A percentile compares a stretch with the other conserved stretches of the same genome.
phyloP scores from a whole-genome alignment of 208 protist genomes.

The Crithidia mellificae region DNA sequence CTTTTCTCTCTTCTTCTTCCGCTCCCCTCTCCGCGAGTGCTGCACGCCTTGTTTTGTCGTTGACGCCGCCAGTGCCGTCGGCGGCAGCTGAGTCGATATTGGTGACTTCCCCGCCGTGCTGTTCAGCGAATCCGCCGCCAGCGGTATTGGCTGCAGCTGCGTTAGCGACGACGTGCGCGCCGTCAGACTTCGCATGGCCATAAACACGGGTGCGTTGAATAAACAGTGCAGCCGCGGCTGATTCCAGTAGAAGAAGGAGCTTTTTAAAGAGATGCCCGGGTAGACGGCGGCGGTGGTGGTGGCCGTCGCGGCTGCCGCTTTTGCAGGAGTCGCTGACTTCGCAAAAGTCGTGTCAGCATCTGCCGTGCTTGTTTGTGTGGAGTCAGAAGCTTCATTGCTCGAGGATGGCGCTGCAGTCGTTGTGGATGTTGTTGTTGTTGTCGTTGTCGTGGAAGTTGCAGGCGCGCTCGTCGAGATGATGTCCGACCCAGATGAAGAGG shows the following conservation, averaged over 20 bases:
- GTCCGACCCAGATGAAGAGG: background rate
- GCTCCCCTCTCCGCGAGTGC: too few relatives aligned
- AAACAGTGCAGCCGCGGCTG: slow-evolving; percentile 51
- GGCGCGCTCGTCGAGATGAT: background rate
- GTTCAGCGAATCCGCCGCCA: too few relatives aligned
- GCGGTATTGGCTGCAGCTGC: too few relatives aligned
- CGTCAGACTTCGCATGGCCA: background rate
- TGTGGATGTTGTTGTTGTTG: background rate
- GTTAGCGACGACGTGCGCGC: too few relatives aligned
- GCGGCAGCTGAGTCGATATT: too few relatives aligned
- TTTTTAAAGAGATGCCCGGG: slow-evolving; percentile 13
- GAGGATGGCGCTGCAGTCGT: background rate
- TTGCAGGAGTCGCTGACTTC: background rate
- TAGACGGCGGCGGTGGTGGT: background rate
- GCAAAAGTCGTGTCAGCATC: background rate
- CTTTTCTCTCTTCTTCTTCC: too few relatives aligned
- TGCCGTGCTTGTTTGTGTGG: background rate
- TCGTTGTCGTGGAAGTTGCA: background rate
- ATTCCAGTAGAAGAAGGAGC: slow-evolving; percentile 52
- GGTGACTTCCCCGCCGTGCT: too few relatives aligned
- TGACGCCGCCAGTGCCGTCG: too few relatives aligned
- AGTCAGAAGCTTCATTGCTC: too few relatives aligned
- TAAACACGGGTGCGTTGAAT: slow-evolving; percentile 35
- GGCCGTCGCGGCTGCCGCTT: background rate
- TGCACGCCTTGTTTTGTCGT: too few relatives aligned